phyloP scores from a whole-genome alignment of 2,329 filamentous ascomycete genomes.

The Aspergillus quadrilineatus region DNA sequence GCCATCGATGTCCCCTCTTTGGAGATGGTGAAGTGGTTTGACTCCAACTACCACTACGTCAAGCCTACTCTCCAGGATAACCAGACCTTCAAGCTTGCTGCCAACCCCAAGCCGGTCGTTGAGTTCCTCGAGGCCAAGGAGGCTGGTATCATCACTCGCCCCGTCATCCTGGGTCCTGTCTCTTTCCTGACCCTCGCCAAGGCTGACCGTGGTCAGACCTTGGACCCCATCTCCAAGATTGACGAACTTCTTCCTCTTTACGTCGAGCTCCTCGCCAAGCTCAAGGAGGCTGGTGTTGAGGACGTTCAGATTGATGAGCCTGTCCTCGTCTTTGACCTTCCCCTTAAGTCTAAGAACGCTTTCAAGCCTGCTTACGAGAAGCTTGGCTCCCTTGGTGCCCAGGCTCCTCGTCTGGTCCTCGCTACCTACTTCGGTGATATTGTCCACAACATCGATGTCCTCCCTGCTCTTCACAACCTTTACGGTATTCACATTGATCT shows the following conservation, averaged over 20 bases:
- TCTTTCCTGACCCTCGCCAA: slow-evolving; percentile 98
- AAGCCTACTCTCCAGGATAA: slow-evolving; percentile 97
- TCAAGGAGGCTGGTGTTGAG: slow-evolving; percentile 95
- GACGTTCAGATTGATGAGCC: slow-evolving; percentile 98
- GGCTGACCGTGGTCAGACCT: slow-evolving; percentile 90
- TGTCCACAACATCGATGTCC: slow-evolving; percentile 94
- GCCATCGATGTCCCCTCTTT: slow-evolving; percentile 83
- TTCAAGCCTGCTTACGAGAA: slow-evolving; percentile 98
- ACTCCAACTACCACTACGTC: slow-evolving; percentile 99
- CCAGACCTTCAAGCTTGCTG: slow-evolving; percentile 88
- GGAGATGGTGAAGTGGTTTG: slow-evolving; percentile 99
- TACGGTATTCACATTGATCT: slow-evolving; percentile 92
- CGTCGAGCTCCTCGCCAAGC: slow-evolving; percentile 84
- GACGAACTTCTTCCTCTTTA: slow-evolving; percentile 93
- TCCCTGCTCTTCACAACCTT: slow-evolving; percentile 70
- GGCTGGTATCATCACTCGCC: slow-evolving; percentile 87
- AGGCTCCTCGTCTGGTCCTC: slow-evolving; percentile 83
- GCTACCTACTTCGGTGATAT: slow-evolving; percentile 99
- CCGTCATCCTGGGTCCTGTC: slow-evolving; percentile 91
- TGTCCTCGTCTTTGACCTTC: slow-evolving; percentile 90
- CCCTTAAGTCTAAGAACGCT: slow-evolving; percentile 84
- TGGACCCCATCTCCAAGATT: slow-evolving; percentile 90
- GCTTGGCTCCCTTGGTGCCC: slow-evolving; percentile 67
- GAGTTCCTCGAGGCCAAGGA: slow-evolving; percentile 98
- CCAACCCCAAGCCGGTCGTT: slow-evolving; percentile 86